phyloP scores from a whole-genome alignment of 108 stramenopile species.

The Conticribra guillardii region DNA sequence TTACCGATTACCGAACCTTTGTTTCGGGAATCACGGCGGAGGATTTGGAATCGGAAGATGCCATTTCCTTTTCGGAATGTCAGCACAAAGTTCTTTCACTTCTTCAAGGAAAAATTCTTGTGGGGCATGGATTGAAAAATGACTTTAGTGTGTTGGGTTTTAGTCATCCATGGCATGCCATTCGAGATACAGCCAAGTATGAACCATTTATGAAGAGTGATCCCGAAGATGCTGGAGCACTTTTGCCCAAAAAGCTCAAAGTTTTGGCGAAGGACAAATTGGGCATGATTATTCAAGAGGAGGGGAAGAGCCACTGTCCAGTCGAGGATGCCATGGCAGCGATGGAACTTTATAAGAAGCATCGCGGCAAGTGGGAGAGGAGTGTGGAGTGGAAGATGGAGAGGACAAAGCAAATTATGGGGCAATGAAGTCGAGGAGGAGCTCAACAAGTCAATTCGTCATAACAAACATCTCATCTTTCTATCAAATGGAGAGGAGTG shows the following conservation, averaged over 20 bases:
- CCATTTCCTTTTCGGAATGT: constrained; percentile 66
- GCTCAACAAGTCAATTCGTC: background rate
- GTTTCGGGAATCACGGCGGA: constrained; percentile 71
- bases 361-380: constrained; percentile 76
- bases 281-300: constrained; percentile 58
- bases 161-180: constrained; percentile 75
- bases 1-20: constrained; percentile 90
- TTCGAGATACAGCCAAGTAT: constrained; percentile 89
- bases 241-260: constrained; percentile 71
- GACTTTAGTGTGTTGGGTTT: constrained; percentile 82
- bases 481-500: constrained; percentile 75
- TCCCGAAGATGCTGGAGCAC: constrained; percentile 7
- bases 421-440: background rate
- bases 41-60: constrained; percentile 40
- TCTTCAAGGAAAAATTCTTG: constrained; percentile 82
- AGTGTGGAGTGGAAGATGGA: constrained; percentile 73
- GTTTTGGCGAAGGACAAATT: constrained; percentile 79
- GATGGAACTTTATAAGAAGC: constrained; percentile 78
- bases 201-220: constrained; percentile 66
- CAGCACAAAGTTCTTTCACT: constrained; percentile 64
- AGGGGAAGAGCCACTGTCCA: constrained; percentile 66
- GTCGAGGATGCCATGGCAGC: constrained; percentile 83
- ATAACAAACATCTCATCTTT: no score
- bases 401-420: constrained; percentile 52
- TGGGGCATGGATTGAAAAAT: constrained; percentile 91